Conservation (phyloP, 306 rosid species). For the Prosopis cineraria region DNA sequence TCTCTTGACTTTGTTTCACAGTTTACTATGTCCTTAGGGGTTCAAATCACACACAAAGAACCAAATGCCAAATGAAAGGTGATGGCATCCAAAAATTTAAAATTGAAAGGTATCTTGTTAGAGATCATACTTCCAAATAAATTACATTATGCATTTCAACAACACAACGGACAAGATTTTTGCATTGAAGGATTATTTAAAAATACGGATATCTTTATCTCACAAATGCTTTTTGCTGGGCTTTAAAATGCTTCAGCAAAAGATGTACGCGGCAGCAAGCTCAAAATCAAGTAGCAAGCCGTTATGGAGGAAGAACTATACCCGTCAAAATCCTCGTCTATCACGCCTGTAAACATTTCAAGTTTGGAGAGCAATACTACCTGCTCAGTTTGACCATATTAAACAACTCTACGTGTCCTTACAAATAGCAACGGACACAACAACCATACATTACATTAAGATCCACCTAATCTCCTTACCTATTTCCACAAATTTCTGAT, state of each 20-base stretch:
- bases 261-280: neutral
- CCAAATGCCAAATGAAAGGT: neutral
- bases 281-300: slow-evolving; percentile 13
- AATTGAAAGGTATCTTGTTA: neutral
- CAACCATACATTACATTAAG: neutral
- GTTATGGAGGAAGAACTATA: neutral
- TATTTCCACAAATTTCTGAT: neutral
- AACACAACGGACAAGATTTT: neutral
- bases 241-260: neutral
- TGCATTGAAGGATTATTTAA: neutral
- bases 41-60: neutral
- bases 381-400: neutral
- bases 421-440: neutral
- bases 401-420: neutral
- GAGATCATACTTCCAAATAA: neutral
- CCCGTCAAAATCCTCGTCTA: neutral
- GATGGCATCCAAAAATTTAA: neutral
- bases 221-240: neutral
- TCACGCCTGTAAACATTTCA: neutral
- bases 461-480: neutral
- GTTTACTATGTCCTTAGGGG: neutral
- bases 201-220: neutral
- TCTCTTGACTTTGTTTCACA: neutral
- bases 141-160: neutral
- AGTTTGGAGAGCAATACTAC: neutral